Conservation (phyloP, 179 eudicot genomes). For the Beta corolliflora region DNA sequence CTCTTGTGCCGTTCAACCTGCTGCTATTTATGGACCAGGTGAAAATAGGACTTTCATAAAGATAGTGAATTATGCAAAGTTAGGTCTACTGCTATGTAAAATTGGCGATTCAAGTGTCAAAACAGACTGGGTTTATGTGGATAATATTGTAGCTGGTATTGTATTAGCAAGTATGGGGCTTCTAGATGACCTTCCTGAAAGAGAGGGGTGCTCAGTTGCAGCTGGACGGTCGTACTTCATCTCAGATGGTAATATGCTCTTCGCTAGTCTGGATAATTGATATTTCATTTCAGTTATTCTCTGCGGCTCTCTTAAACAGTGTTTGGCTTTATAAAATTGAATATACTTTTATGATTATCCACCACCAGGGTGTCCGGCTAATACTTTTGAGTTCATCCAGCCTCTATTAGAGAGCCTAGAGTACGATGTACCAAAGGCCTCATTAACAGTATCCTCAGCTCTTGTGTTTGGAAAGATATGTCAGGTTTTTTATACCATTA, state of each 20-base stretch:
- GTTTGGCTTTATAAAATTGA: background rate
- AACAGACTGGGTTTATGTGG: constrained; percentile 87
- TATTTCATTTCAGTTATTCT: background rate
- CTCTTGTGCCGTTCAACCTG: constrained; percentile 88
- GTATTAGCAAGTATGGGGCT: constrained; percentile 90
- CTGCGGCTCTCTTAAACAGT: background rate
- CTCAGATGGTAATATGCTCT: constrained; percentile 69
- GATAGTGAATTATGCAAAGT: constrained; percentile 56
- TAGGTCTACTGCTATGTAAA: constrained; percentile 72
- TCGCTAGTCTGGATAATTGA: background rate
- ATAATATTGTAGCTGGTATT: constrained; percentile 78
- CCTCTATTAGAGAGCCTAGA: constrained; percentile 72
- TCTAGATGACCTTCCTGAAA: constrained; percentile 75
- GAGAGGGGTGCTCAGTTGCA: constrained; percentile 59
- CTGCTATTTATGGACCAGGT: constrained; percentile 92
- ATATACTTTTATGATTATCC: background rate
- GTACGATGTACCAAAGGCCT: constrained; percentile 62
- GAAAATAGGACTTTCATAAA: constrained; percentile 83
- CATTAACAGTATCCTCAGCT: constrained; percentile 63
- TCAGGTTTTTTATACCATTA: constrained; percentile 53
- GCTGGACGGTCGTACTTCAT: constrained; percentile 92
- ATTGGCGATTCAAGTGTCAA: constrained; percentile 63
- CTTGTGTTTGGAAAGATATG: constrained; percentile 59
- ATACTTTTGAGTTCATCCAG: constrained; percentile 69
- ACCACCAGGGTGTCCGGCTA: constrained; percentile 76